These are phyloP conservation scores for Cryphonectria radicalis DNA, from an alignment of 2,329 filamentous ascomycete genomes.

Conservation along the genomic window DNA sequence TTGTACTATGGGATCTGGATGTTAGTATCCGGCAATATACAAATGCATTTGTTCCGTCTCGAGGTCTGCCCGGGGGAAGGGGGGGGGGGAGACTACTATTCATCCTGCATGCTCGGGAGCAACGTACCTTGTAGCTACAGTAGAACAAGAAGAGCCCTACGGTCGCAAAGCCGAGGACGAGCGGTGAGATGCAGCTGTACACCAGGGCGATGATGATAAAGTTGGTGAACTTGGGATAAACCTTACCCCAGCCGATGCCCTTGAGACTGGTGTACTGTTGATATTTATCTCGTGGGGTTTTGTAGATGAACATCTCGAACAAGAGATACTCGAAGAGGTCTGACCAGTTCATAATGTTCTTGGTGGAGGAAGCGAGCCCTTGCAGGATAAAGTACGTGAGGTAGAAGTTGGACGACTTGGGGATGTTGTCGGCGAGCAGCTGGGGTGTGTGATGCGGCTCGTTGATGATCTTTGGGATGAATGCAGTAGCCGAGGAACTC, in stretches of 20 bases:
- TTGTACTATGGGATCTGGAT: conserved; percentile 61
- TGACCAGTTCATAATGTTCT: conserved; percentile 73
- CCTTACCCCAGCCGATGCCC: conserved; percentile 75
- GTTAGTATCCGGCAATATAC: not conserved
- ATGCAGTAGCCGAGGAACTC: conserved; percentile 71
- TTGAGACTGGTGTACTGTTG: conserved; percentile 71
- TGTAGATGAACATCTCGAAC: conserved; percentile 72
- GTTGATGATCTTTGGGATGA: conserved; percentile 59
- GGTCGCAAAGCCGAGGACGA: conserved; percentile 80
- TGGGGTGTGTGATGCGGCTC: conserved; percentile 60
- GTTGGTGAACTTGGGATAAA: conserved; percentile 76
- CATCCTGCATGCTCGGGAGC: not conserved
- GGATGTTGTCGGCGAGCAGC: conserved; percentile 67
- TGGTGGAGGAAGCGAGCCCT: conserved; percentile 51
- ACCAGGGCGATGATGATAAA: conserved; percentile 74
- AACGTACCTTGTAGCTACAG: conserved; percentile 67
- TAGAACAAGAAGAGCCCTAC: conserved; percentile 80
- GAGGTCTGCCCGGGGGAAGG: not conserved
- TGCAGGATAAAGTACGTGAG: conserved; percentile 46
- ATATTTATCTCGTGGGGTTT: conserved; percentile 78
- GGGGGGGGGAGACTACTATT: not conserved
- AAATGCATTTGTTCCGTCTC: not conserved
- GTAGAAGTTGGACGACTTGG: conserved; percentile 77
- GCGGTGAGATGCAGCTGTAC: conserved; percentile 82
- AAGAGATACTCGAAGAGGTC: conserved; percentile 52